Evolutionary conservation across 257 asterid species (phyloP).

Genomic region (Sherardia arvensis): DNA sequence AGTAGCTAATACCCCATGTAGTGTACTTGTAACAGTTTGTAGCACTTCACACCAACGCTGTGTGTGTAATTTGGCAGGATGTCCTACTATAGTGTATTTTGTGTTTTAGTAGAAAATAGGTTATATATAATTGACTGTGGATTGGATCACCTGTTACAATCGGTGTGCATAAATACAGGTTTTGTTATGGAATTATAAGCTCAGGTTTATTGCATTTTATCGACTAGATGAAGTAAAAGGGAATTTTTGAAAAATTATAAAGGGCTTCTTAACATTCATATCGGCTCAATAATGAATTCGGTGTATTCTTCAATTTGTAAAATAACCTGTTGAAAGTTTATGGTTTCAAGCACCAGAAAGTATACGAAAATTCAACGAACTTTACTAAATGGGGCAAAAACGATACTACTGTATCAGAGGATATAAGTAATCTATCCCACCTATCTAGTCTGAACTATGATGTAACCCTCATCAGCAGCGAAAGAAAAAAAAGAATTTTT

Average conservation of each 20-base stretch:
- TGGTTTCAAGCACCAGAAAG: neutral
- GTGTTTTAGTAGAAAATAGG: conserved; percentile 4
- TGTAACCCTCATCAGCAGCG: neutral
- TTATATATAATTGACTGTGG: neutral
- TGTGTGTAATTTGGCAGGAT: conserved; percentile 2
- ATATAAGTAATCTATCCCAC: conserved; percentile 8
- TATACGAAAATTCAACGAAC: neutral
- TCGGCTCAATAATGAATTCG: too few species aligned
- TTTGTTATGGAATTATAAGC: neutral
- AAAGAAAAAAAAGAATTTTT: neutral
- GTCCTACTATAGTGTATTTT: conserved; percentile 1
- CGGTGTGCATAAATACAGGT: neutral
- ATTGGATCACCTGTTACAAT: neutral
- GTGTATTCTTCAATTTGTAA: too few species aligned
- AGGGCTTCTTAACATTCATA: neutral
- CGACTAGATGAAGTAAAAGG: too few species aligned
- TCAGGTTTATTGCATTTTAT: neutral
- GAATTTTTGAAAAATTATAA: too few species aligned
- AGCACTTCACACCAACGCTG: neutral
- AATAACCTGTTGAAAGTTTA: too few species aligned
- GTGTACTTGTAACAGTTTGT: neutral
- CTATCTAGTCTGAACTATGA: conserved; percentile 7
- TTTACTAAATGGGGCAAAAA: conserved; percentile 1
- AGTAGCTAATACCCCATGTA: neutral
- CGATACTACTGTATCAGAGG: neutral